Percentiles rank a stretch among this genome's conserved stretches.
Conservation (phyloP, 2,329 filamentous ascomycete species). For the Ustulina deusta region DNA sequence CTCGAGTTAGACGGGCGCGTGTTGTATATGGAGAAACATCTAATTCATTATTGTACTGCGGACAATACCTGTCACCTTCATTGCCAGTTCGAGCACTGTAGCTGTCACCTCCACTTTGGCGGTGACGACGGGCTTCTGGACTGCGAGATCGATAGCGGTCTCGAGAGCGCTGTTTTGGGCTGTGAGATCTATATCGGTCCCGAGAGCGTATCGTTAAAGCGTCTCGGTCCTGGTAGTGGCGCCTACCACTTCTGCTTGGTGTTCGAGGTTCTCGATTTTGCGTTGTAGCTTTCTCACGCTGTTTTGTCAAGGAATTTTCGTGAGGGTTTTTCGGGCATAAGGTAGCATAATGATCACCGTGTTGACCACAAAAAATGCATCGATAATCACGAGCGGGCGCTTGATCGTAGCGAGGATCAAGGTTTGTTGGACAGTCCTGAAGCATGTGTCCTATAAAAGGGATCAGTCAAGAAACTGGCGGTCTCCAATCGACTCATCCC, state of each 20-base stretch:
- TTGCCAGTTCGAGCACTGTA: slow-evolving; percentile 29
- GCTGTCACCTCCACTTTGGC: slow-evolving; percentile 9
- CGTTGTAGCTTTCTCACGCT: slow-evolving; percentile 40
- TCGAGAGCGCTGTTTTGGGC: slow-evolving; percentile 11
- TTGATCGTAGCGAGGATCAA: slow-evolving; percentile 55
- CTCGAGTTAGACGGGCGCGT: slow-evolving; percentile 36
- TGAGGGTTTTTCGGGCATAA: slow-evolving; percentile 55
- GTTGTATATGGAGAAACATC: slow-evolving; percentile 39
- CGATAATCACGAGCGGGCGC: slow-evolving; percentile 49
- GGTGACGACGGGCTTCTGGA: slow-evolving; percentile 7
- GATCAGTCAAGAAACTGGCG: slow-evolving; percentile 28
- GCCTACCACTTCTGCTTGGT: not conserved
- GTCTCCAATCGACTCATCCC: slow-evolving; percentile 25
- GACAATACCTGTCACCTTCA: slow-evolving; percentile 10
- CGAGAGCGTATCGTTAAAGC: not conserved
- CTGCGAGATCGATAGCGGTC: slow-evolving; percentile 32
- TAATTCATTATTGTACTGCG: slow-evolving; percentile 8
- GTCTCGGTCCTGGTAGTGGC: slow-evolving; percentile 6
- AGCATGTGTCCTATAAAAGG: slow-evolving; percentile 54
- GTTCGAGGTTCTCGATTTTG: slow-evolving; percentile 24
- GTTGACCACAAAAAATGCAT: slow-evolving; percentile 53
- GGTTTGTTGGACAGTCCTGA: slow-evolving; percentile 56
- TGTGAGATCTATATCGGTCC: slow-evolving; percentile 19
- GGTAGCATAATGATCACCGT: slow-evolving; percentile 52
- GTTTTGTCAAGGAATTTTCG: slow-evolving; percentile 51